Evolutionary conservation across 768 basidiomycete genomes (phyloP).

Genomic region (Postia placenta): DNA sequence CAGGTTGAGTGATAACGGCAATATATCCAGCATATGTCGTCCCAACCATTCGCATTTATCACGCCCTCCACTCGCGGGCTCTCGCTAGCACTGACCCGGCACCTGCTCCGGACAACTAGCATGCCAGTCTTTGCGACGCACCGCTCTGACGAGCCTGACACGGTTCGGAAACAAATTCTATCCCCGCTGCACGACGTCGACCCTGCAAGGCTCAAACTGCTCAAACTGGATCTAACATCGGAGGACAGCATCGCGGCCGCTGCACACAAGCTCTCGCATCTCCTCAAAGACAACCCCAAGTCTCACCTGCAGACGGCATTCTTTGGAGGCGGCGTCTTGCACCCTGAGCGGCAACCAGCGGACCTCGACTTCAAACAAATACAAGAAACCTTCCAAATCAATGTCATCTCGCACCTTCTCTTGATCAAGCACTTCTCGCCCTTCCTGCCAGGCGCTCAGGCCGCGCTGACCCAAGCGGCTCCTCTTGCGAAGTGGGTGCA

Average conservation of each 20-base stretch:
- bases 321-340: conserved; percentile 47
- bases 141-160: conserved; percentile 30
- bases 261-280: conserved; percentile 32
- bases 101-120: conserved; percentile 42
- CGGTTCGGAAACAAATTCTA: conserved; percentile 37
- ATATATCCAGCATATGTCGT: no score
- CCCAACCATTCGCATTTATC: conserved; percentile 43
- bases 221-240: conserved; percentile 45
- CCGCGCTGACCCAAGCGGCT: not conserved
- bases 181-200: conserved; percentile 36
- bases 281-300: conserved; percentile 17
- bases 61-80: conserved; percentile 53
- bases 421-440: conserved; percentile 57
- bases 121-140: conserved; percentile 53
- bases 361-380: conserved; percentile 40
- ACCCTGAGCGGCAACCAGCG: conserved; percentile 47
- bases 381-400: conserved; percentile 45
- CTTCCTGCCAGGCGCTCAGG: conserved; percentile 39
- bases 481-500: conserved; percentile 53
- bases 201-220: conserved; percentile 37
- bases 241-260: conserved; percentile 46
- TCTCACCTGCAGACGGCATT: conserved; percentile 49
- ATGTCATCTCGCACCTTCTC: conserved; percentile 54
- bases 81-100: conserved; percentile 47
- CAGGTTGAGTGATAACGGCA: no score